phyloP scores from a whole-genome alignment of 148 eudicot genomes.

The Camellia lanceoleosa region DNA sequence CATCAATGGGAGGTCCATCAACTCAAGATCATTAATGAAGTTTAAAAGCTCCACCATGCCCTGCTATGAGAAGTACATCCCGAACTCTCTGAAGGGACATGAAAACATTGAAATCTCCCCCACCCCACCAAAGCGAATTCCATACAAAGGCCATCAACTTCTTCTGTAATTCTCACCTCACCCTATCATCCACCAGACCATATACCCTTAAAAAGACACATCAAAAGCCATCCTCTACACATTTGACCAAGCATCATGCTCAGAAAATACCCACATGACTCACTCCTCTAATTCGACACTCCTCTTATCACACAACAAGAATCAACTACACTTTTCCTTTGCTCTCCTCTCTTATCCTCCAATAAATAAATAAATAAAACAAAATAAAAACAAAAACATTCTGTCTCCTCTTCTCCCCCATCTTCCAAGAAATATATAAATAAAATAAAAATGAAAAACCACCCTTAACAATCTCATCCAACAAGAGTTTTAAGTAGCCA shows the following conservation, averaged over 20 bases:
- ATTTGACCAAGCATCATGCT: not conserved
- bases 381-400: not conserved
- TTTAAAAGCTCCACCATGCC: not conserved
- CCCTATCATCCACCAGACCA: not conserved
- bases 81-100: not conserved
- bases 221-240: not conserved
- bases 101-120: conserved; percentile 1
- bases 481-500: not conserved
- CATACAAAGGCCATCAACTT: not conserved
- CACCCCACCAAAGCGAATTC: not conserved
- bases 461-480: not conserved
- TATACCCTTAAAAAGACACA: not conserved
- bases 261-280: not conserved
- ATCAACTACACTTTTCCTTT: no score
- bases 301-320: no score
- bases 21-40: not conserved
- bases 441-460: not conserved
- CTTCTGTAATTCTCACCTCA: not conserved
- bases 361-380: not conserved
- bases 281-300: not conserved
- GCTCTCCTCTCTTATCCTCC: no score
- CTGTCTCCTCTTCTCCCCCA: not conserved
- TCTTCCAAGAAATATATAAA: not conserved
- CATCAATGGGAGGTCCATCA: not conserved
- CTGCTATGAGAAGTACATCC: not conserved